Evolutionary conservation across 2,329 filamentous ascomycete genomes (phyloP).

Genomic region (Herpotrichia juniperi): DNA sequence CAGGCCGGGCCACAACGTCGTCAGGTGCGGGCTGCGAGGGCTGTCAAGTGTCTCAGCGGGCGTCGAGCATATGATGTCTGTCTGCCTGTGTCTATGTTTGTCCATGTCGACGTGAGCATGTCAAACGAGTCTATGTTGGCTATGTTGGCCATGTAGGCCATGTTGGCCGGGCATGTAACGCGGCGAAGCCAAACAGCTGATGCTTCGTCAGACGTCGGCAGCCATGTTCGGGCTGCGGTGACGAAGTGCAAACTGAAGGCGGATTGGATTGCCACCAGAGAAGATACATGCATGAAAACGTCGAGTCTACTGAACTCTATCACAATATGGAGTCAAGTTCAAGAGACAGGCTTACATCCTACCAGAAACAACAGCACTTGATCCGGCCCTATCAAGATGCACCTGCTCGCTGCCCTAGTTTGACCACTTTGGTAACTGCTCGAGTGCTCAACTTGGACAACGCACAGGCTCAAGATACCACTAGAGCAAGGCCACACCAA

Average conservation of each 20-base stretch:
- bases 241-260: not conserved
- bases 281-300: not conserved
- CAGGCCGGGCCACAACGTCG: conserved; percentile 8
- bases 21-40: conserved; percentile 32
- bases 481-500: no score
- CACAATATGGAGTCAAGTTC: no score
- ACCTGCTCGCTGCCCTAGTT: no score
- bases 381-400: no score
- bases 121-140: not conserved
- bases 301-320: not conserved
- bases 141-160: not conserved
- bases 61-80: conserved; percentile 25
- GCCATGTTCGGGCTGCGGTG: not conserved
- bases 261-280: not conserved
- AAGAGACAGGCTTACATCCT: no score
- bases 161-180: not conserved
- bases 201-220: not conserved
- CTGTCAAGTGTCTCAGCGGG: conserved; percentile 33
- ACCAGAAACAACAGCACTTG: no score
- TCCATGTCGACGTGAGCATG: not conserved
- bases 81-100: not conserved
- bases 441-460: no score
- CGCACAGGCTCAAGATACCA: no score
- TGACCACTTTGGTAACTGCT: no score
- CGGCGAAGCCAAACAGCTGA: not conserved